Evolutionary conservation across 192 early-diverging fungal species (phyloP), one percentile per base, ranked within the genome.

Genomic region (Backusella liffmaniae): DNA sequence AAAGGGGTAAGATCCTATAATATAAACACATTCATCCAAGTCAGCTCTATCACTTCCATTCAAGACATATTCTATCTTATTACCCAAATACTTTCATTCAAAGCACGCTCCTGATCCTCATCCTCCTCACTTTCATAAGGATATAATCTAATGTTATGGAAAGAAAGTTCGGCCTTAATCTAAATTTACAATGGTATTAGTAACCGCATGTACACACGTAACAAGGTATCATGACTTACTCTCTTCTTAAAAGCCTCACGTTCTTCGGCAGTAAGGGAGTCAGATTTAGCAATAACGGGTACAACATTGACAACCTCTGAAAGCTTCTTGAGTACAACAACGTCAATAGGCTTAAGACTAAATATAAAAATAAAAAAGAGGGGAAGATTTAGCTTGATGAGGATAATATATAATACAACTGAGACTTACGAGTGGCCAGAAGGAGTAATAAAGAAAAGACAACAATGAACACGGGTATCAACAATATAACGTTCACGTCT

Each of bases 401-500:
- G 23, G 23, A 2, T 23, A 23, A 59, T 10, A 26, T 59, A 23
- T n/a, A 49, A 49, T 39, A 2, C 15, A 16, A 51, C 9, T 10
- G 7, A 39, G 10, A 88, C 88, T 75, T 88, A 94, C 91, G 93
- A 91, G 80, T 97, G 97, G 76, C 95, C 96, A 42, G 94, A 94
- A 21, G 97, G 97, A 68, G 95, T 91, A 78, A 99, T 92, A 84
- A 99, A 99, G 86, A 94, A 99, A 75, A 99, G 87, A 71, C 96
- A 95, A 73, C 92, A 93, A 87, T 99, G 97, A 72, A 99, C 91
- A 75, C 96, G 90, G 41, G 97, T 96, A 84, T 99, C 97, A 80
- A 91, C 85, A 82, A 99, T 98, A 75, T 96, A 88, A 66, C 91
- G 88, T 72, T 97, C 97, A 80, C 97, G 92, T 81, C 84, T 86